Conservation (phyloP, 768 basidiomycete species). For the Tulasnella sp. region DNA sequence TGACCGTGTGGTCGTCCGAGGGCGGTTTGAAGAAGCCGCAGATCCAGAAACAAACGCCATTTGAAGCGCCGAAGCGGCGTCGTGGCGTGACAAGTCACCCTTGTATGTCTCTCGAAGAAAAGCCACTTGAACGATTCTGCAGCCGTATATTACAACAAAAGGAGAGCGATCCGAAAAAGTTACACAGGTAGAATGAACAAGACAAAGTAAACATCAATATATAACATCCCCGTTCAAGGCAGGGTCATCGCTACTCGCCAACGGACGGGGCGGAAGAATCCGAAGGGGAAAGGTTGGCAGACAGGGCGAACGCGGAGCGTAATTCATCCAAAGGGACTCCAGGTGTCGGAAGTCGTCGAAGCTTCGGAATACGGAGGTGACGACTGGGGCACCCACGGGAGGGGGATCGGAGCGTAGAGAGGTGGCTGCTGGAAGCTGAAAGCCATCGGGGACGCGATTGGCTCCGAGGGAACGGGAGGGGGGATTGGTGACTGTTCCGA, state of each 20-base stretch:
- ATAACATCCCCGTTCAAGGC: background rate
- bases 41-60: background rate
- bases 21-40: background rate
- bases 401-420: background rate
- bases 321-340: too few species aligned
- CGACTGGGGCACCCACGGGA: background rate
- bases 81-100: background rate
- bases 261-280: too few species aligned
- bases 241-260: background rate
- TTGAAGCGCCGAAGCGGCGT: background rate
- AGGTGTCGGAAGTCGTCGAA: background rate
- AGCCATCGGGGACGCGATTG: background rate
- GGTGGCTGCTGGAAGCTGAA: background rate
- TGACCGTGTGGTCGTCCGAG: background rate
- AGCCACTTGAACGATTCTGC: background rate
- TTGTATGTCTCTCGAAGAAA: too few species aligned
- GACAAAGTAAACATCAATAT: background rate
- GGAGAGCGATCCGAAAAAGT: too few species aligned
- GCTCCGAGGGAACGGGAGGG: too few species aligned
- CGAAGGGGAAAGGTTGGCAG: too few species aligned
- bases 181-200: too few species aligned
- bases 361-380: background rate
- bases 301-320: too few species aligned
- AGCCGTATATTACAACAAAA: background rate
- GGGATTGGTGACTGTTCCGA: too few species aligned